Base-by-base conservation (phyloP, 1,284 basidiomycete species). In the Leccinum subrobustum region DNA sequence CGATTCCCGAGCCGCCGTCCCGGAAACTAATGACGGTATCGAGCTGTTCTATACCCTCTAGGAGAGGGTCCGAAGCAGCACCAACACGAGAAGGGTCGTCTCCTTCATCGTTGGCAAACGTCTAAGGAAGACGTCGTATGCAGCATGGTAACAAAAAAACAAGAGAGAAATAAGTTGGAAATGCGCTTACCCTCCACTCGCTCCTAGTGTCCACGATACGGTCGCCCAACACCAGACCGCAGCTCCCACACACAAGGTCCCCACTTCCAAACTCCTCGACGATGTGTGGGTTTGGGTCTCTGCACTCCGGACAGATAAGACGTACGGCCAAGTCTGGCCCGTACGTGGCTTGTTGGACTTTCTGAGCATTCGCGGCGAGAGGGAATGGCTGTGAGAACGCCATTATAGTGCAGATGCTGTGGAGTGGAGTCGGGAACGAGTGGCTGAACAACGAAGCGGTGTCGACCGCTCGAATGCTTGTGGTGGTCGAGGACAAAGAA, bases 61-160 rank as follows among this genome's bases (percentile, higher is more conserved):
- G 83, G 29, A 98, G 80, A 57, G 96, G 95, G 74, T 98, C 95
- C 47, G 89, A 88, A 44, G 95, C 94, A 59, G 94, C 95, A 79
- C 97, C 97, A 66, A 99, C 97, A 92, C 97, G 97, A 68, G 96
- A 99, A 60, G 96, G 96, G 75, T 99, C 97, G 75, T 99, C 97
- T 63, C 96, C 96, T 79, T 98, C 96, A 75, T 99, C 95, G 70
- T 95, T 97, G 67, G 97, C 97, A 77, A 99, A 99, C 60, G 97
- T 99, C 89, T 98, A 83, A 56, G 67, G 58, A 63, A 57, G 58
- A 62, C 55, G 55, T 68, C 66, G 64, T 60, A 64, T 66, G 67
- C 69, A 70, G 61, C 64, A 67, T 62, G 60, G 64, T 48, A 69
- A 51, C 50, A 29, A 12, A 51, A 20, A 51, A 23, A 51, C 3